Evolutionary conservation across 1,139 yeast species (phyloP).

Genomic region (Meyerozyma smithsonii): DNA sequence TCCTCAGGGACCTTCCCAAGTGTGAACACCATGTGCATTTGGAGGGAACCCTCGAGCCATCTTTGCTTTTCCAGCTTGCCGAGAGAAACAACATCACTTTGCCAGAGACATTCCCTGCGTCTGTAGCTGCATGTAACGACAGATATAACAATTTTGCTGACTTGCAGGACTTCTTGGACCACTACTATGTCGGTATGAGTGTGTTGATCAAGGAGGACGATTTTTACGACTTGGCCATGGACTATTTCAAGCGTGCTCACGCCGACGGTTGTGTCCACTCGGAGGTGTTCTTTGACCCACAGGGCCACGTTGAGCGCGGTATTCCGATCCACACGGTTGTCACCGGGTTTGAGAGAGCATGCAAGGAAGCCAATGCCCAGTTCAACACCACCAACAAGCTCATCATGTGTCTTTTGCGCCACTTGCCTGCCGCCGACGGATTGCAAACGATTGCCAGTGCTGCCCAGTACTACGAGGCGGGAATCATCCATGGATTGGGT

Average conservation of each 20-base stretch:
- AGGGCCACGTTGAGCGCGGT: slow-evolving; percentile 71
- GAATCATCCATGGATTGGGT: slow-evolving; percentile 67
- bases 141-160: slow-evolving; percentile 60
- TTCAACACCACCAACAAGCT: slow-evolving; percentile 62
- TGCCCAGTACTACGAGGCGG: slow-evolving; percentile 44
- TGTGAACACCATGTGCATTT: slow-evolving; percentile 81
- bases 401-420: slow-evolving; percentile 78
- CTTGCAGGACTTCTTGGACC: slow-evolving; percentile 71
- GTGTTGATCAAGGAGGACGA: slow-evolving; percentile 63
- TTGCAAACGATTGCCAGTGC: slow-evolving; percentile 52
- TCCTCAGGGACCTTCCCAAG: slow-evolving; percentile 66
- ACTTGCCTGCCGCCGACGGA: slow-evolving; percentile 57
- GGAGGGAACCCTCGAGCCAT: slow-evolving; percentile 78
- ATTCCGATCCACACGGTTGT: slow-evolving; percentile 56
- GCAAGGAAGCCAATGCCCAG: slow-evolving; percentile 51
- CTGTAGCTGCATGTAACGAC: slow-evolving; percentile 47
- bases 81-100: slow-evolving; percentile 48
- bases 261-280: slow-evolving; percentile 60
- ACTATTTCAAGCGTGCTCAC: slow-evolving; percentile 58
- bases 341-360: slow-evolving; percentile 60
- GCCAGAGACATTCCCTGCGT: slow-evolving; percentile 57
- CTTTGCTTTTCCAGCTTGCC: slow-evolving; percentile 62
- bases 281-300: slow-evolving; percentile 81
- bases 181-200: slow-evolving; percentile 74
- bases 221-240: slow-evolving; percentile 70